Evolutionary conservation across 441 rosid genomes (phyloP), one percentile per base, ranked within the genome.

Genomic region (Codiaeum variegatum): DNA sequence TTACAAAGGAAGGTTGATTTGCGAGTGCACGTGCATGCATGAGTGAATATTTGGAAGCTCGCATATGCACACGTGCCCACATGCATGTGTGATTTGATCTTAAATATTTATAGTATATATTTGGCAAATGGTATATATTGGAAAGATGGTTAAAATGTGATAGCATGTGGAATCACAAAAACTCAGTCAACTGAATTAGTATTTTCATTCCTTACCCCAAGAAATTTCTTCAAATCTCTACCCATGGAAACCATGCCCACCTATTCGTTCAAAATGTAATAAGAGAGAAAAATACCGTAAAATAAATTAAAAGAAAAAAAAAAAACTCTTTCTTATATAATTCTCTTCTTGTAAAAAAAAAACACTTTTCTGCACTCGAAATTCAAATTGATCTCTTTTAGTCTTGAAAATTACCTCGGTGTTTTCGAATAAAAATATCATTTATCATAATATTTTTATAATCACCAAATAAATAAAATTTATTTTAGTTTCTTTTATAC

Each of bases 11-110:
- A 26, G 90, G 84, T 86, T 81, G 89, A 83, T 83, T 67, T 82
- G 83, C 85, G 91, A 84, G 90, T 82, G 81, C 96, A 93, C 91
- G 93, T 93, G 97, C 91, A 83, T 60, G 84, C 97, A 93, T 80
- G 89, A 90, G 83, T 82, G 83, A 77, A 83, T 84, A 81, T 82
- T 86, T 88, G 78, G 91, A 88, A 82, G 80, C 78, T 78, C 85
- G 86, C 84, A 81, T 79, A 66, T 72, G 58, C 93, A 86, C 91
- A 89, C 90, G 88, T 90, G 90, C 91, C 76, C 88, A 91, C 97
- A 82, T 88, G 96, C 89, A 76, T 86, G 85, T 80, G 80, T 79
- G 82, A 72, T 79, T 79, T 78, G 70, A 67, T 78, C 23, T 59
- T 24, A 70, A 49, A n/a, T 75, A 56, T 61, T 67, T 58, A 66